A percentile compares a stretch with the other conserved stretches of the same genome.
These are phyloP conservation scores for Luffa acutangula DNA, from an alignment of 306 rosid species.

Conservation along the genomic window DNA sequence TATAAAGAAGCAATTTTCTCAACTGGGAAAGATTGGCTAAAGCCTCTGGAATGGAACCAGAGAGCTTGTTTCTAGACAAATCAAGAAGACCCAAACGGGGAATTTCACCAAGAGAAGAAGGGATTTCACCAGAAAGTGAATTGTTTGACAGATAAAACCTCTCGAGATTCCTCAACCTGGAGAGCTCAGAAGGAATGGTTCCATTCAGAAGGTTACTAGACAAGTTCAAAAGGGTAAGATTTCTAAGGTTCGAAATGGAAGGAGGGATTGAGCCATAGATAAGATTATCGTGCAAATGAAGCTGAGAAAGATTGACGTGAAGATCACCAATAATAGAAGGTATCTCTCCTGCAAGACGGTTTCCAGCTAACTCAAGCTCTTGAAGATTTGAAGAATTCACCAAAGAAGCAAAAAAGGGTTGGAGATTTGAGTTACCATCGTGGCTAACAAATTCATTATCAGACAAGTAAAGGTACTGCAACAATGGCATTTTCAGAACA, in stretches of 20 bases:
- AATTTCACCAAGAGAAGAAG: constrained; percentile 48
- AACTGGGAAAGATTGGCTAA: constrained; percentile 72
- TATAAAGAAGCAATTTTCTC: constrained; percentile 63
- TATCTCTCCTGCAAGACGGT: constrained; percentile 59
- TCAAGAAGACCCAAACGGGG: constrained; percentile 75
- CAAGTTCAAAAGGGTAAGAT: constrained; percentile 63
- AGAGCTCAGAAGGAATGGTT: constrained; percentile 51
- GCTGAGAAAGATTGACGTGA: constrained; percentile 43
- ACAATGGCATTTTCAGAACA: constrained; percentile 32
- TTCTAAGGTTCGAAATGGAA: constrained; percentile 57
- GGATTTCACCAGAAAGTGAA: constrained; percentile 79
- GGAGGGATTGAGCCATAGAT: constrained; percentile 69
- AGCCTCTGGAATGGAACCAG: constrained; percentile 76
- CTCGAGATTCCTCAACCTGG: constrained; percentile 53
- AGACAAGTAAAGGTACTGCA: constrained; percentile 72
- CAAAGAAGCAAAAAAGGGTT: constrained; percentile 67
- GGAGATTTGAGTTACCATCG: constrained; percentile 69
- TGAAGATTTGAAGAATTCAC: constrained; percentile 45
- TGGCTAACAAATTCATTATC: constrained; percentile 64
- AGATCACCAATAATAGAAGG: constrained; percentile 69
- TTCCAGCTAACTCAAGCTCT: constrained; percentile 84
- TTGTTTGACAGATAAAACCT: constrained; percentile 65
- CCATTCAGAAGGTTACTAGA: constrained; percentile 74
- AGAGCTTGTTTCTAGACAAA: constrained; percentile 67
- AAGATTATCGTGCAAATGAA: constrained; percentile 58